A percentile compares a stretch with the other conserved stretches of the same genome.
Conservation (phyloP, 2,329 filamentous ascomycete genomes). For the Botryosphaeria dothidea region DNA sequence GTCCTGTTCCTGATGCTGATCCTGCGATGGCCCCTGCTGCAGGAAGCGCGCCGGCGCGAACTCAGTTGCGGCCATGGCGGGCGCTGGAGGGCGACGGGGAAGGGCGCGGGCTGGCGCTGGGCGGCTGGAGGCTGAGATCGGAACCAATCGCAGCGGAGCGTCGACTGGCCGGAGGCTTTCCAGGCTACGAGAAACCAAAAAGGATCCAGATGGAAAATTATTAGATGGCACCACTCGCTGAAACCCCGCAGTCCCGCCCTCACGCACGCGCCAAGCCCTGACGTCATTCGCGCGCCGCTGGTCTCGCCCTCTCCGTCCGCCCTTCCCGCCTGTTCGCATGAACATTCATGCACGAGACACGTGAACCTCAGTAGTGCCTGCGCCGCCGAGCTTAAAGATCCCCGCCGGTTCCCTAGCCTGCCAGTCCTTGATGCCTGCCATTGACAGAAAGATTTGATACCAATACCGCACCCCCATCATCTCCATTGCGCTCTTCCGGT, state of each 20-base stretch:
- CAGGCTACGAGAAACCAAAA: not conserved
- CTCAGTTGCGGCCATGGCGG: not conserved
- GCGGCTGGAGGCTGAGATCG: not conserved
- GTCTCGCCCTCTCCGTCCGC: not conserved
- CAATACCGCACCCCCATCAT: not conserved
- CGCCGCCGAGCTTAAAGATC: slow-evolving; percentile 3
- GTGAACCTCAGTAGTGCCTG: not conserved
- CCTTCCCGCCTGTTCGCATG: not conserved
- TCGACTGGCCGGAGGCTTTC: not conserved
- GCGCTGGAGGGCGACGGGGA: not conserved
- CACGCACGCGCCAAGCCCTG: not conserved
- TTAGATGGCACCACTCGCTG: not conserved
- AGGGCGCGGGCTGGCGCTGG: no score
- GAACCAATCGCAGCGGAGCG: not conserved
- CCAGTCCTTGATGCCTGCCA: not conserved
- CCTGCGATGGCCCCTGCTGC: not conserved
- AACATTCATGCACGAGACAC: not conserved
- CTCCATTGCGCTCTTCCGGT: not conserved
- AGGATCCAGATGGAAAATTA: not conserved
- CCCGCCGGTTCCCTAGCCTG: not conserved
- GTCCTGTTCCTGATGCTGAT: slow-evolving; percentile 15
- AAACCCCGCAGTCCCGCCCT: not conserved
- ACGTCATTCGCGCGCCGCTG: not conserved
- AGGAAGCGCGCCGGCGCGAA: slow-evolving; percentile 14
- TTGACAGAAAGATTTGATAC: not conserved